These are phyloP conservation scores for Claviceps sorghi DNA, from an alignment of 2,329 filamentous ascomycete species.

Conservation along the genomic window DNA sequence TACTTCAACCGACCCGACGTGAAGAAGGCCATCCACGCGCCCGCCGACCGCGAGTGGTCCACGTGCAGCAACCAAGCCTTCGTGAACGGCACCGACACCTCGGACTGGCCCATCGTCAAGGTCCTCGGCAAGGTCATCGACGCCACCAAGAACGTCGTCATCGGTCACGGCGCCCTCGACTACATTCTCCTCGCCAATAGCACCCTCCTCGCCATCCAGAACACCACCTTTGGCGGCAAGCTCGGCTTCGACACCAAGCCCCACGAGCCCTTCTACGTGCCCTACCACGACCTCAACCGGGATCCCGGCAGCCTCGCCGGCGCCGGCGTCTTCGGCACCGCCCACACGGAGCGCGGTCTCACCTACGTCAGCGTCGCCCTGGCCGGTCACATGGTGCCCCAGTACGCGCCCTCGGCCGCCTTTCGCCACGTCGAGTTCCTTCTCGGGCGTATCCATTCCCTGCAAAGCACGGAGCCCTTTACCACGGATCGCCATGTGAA, in stretches of 20 bases:
- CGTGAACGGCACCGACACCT: conserved; percentile 18
- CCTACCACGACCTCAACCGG: conserved; percentile 16
- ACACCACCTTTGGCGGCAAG: conserved; percentile 62
- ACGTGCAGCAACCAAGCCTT: conserved; percentile 34
- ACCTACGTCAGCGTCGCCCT: conserved; percentile 52
- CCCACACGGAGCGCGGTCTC: conserved; percentile 58
- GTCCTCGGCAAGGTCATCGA: conserved; percentile 54
- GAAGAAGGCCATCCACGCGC: conserved; percentile 52
- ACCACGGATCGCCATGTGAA: not conserved
- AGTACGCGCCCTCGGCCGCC: conserved; percentile 52
- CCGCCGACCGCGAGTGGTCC: conserved; percentile 32
- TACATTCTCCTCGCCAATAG: conserved; percentile 54
- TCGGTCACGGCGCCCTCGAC: conserved; percentile 60
- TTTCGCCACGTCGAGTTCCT: conserved; percentile 62
- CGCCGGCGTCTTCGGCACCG: conserved; percentile 50
- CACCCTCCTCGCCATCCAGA: conserved; percentile 57
- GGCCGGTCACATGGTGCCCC: conserved; percentile 51
- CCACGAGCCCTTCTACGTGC: conserved; percentile 50
- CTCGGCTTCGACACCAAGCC: conserved; percentile 53
- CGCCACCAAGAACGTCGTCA: conserved; percentile 52
- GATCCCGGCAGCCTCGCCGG: conserved; percentile 32
- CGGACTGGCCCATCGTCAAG: not conserved
- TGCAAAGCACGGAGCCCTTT: conserved; percentile 16
- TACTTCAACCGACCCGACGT: conserved; percentile 60
- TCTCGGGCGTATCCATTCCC: conserved; percentile 49